Evolutionary conservation across 495 filamentous ascomycete species (phyloP), one percentile per base, ranked within the genome.

Genomic region (Melanomma pulvis-pyrius): DNA sequence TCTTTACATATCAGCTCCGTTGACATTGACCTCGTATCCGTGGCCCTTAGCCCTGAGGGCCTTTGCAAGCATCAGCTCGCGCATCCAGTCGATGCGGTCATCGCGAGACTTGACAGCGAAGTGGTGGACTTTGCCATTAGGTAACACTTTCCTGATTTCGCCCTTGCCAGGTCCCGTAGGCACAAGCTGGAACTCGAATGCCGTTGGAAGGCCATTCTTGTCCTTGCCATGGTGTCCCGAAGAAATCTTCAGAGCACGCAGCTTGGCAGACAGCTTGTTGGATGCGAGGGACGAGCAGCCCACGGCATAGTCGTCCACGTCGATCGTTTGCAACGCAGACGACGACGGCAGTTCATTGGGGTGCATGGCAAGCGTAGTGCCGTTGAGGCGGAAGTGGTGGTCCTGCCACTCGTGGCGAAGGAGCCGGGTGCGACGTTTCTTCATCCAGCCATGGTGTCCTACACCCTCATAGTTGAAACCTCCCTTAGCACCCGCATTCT

Each of bases 21-120:
- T 97, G 51, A 96, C 81, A 60, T 86, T 87, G 62, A 96, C 80
- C 74, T 88, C 86, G 52, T 84, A 96, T 9, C 93, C 93, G 67
- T 89, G 86, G 17, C 88, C 87, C 79, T 92, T 91, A 73, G 90
- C 89, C 79, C 85, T 88, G 61, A 92, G 78, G 22, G 93, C 93
- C 75, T 93, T 96, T 4, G 93, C 93, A 24, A 98, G 86, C 94
- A 98, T 97, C 54, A 98, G 77, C 82, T 97, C 92, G 1, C 94
- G 80, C 94, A 97, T 97, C 94, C 94, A 98, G 68, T 96, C 93
- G 63, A 97, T 97, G 30, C 94, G 83, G 75, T 97, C 90, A 62
- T 98, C 92, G 0, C 92, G 82, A 59, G 81, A 84, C 75, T 89
- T 88, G 60, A 97, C 93, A 0, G 93, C 90, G 70, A 98, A 98